Conservation (phyloP, 108 stramenopile species). For the Nitzschia sp. region DNA sequence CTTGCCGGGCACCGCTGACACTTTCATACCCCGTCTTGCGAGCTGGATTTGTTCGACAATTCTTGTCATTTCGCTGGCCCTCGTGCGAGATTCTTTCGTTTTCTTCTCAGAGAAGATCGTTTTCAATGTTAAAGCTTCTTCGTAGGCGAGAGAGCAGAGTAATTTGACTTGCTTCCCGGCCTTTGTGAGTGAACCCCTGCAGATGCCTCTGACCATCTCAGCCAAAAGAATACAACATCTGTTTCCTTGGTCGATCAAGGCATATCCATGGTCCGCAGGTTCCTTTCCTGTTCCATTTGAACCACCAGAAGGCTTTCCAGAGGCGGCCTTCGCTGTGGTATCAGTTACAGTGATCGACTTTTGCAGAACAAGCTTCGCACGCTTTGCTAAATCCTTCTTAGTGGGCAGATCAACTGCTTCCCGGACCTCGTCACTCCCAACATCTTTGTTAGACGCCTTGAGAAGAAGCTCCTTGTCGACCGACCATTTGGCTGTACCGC, state of each 20-base stretch:
- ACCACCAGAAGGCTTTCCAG: background rate
- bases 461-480: conserved; percentile 28
- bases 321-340: background rate
- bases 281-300: background rate
- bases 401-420: conserved; percentile 64
- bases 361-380: conserved; percentile 61
- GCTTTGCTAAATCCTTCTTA: conserved; percentile 63
- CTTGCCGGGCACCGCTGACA: conserved; percentile 19
- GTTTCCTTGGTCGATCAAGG: conserved; percentile 62
- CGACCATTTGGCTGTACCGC: conserved; percentile 20
- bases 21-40: conserved; percentile 5
- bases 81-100: background rate
- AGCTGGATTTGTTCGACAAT: conserved; percentile 26
- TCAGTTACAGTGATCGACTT: background rate
- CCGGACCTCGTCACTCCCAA: background rate
- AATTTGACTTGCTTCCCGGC: conserved; percentile 24
- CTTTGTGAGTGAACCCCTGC: conserved; percentile 34
- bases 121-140: conserved; percentile 47
- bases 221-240: conserved; percentile 60
- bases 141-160: conserved; percentile 21
- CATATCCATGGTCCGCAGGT: conserved; percentile 36
- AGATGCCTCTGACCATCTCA: conserved; percentile 57
- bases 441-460: conserved; percentile 15
- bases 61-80: conserved; percentile 11
- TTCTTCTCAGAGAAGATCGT: conserved; percentile 16